These are phyloP conservation scores for Chloris gayana DNA, from an alignment of 176 grass and related monocot genomes.

Conservation along the genomic window DNA sequence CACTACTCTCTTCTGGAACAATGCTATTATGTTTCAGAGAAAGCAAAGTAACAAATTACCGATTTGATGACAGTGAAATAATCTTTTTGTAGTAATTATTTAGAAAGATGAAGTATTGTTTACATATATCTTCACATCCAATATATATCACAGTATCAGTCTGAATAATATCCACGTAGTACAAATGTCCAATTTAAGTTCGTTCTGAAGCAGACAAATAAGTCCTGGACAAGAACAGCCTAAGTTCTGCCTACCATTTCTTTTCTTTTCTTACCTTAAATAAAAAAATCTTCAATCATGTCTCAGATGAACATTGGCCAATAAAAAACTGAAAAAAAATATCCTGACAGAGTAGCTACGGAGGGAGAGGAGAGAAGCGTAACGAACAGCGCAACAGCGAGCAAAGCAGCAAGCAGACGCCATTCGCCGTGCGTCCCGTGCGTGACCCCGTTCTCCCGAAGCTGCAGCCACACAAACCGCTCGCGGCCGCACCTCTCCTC, in stretches of 20 bases:
- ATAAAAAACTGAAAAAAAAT: conserved; percentile 22
- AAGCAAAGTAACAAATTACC: neutral
- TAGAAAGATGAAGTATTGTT: no score
- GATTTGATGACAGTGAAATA: neutral
- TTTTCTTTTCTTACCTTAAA: neutral
- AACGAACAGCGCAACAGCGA: conserved; percentile 9
- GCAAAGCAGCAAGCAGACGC: conserved; percentile 28
- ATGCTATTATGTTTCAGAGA: neutral
- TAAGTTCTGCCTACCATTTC: neutral
- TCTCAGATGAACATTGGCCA: neutral
- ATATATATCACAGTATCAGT: neutral
- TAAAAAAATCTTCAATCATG: conserved; percentile 8
- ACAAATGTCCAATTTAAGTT: neutral
- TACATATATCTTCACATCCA: neutral
- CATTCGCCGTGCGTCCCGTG: conserved; percentile 4
- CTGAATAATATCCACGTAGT: neutral
- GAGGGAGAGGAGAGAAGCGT: neutral
- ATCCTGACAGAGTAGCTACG: conserved; percentile 10
- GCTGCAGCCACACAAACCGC: conserved; percentile 55
- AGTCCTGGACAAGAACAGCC: conserved; percentile 3
- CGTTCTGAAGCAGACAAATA: conserved; percentile 8
- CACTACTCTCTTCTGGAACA: neutral
- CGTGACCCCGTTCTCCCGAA: conserved; percentile 23
- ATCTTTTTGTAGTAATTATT: no score
- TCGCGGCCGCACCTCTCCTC: conserved; percentile 25